A percentile compares a stretch with the other conserved stretches of the same genome.
Conservation (phyloP, 2,329 filamentous ascomycete species). For the Plectosphaerella sp. region DNA sequence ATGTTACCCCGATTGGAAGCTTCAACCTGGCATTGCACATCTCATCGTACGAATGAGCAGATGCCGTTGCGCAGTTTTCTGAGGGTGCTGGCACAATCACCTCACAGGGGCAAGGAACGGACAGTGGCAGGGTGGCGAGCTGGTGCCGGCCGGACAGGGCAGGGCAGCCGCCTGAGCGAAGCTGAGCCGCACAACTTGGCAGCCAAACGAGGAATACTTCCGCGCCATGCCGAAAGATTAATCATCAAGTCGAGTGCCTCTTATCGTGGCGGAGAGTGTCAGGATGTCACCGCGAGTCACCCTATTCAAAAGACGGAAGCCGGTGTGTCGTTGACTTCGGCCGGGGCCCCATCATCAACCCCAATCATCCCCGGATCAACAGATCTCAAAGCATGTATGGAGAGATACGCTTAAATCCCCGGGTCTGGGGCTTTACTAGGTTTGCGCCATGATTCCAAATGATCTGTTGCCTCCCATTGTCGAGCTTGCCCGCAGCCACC, state of each 20-base stretch:
- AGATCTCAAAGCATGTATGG: not conserved
- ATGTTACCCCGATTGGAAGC: too few species aligned
- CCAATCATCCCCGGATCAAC: not conserved
- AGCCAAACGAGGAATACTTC: not conserved
- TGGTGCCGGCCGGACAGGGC: not conserved
- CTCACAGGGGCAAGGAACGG: too few species aligned
- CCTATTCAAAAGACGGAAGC: not conserved
- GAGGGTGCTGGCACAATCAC: too few species aligned
- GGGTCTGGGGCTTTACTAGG: not conserved
- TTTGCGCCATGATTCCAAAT: too few species aligned
- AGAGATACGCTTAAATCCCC: conserved; percentile 3
- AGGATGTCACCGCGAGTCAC: not conserved
- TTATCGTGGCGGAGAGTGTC: not conserved
- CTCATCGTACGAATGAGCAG: too few species aligned
- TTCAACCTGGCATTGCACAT: too few species aligned
- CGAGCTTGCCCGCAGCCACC: too few species aligned
- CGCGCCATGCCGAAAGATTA: too few species aligned
- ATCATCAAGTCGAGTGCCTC: not conserved
- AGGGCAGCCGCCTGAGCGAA: not conserved
- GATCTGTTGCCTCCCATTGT: too few species aligned
- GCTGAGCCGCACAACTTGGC: not conserved
- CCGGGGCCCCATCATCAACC: not conserved
- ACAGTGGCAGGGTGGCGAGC: too few species aligned
- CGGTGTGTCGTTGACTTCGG: not conserved
- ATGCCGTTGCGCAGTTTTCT: too few species aligned